phyloP scores from a whole-genome alignment of 345 rosid genomes.

The Theobroma cacao region DNA sequence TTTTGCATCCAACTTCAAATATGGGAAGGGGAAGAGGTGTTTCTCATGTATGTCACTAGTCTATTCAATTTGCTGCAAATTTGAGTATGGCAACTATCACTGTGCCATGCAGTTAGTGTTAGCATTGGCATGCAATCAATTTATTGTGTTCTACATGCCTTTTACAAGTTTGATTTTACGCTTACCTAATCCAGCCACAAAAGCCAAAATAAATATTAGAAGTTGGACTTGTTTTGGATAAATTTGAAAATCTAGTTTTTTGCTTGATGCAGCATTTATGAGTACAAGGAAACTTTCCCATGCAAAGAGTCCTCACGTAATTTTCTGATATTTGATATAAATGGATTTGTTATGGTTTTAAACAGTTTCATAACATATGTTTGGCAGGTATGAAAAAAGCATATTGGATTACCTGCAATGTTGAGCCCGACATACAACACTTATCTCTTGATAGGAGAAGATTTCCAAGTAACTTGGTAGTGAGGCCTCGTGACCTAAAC shows the following conservation, averaged over 20 bases:
- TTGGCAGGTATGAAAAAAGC: constrained; percentile 72
- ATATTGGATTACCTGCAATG: constrained; percentile 88
- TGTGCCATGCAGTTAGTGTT: background rate
- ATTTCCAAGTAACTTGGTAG: constrained; percentile 68
- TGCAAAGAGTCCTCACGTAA: background rate
- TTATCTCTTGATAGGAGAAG: constrained; percentile 79
- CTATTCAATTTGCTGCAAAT: background rate
- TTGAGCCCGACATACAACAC: constrained; percentile 82
- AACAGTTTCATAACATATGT: background rate
- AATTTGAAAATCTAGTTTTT: background rate
- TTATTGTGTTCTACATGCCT: background rate
- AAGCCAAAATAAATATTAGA: constrained; percentile 3
- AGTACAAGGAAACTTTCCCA: background rate
- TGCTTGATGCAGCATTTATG: background rate
- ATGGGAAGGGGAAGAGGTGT: background rate
- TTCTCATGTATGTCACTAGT: background rate
- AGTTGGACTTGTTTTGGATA: background rate
- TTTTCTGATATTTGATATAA: background rate
- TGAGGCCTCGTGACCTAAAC: constrained; percentile 80
- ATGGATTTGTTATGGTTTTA: background rate
- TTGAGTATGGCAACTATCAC: background rate
- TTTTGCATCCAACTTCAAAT: background rate
- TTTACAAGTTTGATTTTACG: background rate
- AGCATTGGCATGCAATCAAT: background rate
- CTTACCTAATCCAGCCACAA: background rate